Evolutionary conservation across 2,329 filamentous ascomycete genomes (phyloP).

Genomic region (Fusarium foetens): DNA sequence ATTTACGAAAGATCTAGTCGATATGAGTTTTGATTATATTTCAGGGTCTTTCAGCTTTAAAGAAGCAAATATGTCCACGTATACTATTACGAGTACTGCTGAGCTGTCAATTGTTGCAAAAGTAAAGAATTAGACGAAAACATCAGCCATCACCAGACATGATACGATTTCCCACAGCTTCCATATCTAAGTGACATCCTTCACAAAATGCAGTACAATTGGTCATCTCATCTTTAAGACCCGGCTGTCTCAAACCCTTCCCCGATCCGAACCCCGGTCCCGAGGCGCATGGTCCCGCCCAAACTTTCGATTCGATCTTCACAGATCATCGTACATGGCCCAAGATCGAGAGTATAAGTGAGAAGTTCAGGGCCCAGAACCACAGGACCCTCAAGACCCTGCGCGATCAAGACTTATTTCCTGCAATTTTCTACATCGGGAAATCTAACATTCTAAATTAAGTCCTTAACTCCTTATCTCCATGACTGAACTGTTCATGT

Average conservation of each 20-base stretch:
- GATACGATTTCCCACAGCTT: constrained; percentile 3
- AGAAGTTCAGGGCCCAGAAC: constrained; percentile 24
- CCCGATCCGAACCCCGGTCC: constrained; percentile 5
- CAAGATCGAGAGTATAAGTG: constrained; percentile 22
- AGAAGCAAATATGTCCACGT: constrained; percentile 9
- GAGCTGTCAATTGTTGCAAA: background rate
- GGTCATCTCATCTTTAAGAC: background rate
- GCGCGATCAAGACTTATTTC: constrained; percentile 5
- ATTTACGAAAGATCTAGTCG: background rate
- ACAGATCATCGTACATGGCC: constrained; percentile 16
- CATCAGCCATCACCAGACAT: background rate
- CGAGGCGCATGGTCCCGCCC: constrained; percentile 3
- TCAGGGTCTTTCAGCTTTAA: constrained; percentile 3
- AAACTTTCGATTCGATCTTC: constrained; percentile 21
- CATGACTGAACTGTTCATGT: background rate
- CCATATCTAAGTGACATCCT: background rate
- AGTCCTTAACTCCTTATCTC: background rate
- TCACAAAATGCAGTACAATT: background rate
- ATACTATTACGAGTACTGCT: background rate
- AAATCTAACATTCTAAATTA: background rate
- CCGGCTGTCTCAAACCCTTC: constrained; percentile 10
- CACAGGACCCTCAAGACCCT: background rate
- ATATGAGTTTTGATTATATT: background rate
- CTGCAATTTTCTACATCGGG: constrained; percentile 10
- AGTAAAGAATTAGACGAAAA: background rate